These are phyloP conservation scores for Astrothelium subdiscretum DNA, from an alignment of 495 filamentous ascomycete species.

Conservation along the genomic window DNA sequence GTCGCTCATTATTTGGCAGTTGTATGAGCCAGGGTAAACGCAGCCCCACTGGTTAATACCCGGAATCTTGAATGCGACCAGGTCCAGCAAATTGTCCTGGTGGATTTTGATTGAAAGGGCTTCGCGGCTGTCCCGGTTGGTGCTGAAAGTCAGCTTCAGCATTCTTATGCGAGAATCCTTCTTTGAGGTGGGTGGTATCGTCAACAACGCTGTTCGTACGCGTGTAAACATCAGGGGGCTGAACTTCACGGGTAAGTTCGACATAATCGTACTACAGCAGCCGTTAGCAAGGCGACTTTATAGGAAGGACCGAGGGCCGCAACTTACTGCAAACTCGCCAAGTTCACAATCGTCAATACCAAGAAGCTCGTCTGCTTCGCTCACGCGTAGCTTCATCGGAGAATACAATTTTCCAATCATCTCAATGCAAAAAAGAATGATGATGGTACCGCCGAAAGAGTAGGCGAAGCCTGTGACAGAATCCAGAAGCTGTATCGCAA, in stretches of 20 bases:
- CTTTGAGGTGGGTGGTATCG: not conserved
- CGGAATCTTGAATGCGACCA: not conserved
- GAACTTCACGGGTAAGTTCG: constrained; percentile 75
- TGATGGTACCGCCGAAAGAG: constrained; percentile 72
- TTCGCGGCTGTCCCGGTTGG: not conserved
- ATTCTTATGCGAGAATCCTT: not conserved
- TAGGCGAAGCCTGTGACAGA: constrained; percentile 73
- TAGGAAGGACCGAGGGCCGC: not conserved
- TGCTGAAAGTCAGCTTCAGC: not conserved
- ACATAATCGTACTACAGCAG: constrained; percentile 74
- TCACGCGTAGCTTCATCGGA: constrained; percentile 65
- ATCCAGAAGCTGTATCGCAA: constrained; percentile 81
- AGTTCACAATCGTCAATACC: constrained; percentile 94
- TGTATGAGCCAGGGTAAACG: not conserved
- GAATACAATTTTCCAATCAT: constrained; percentile 82
- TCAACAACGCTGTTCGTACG: not conserved
- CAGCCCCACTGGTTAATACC: not conserved
- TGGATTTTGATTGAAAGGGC: constrained; percentile 1
- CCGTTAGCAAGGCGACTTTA: constrained; percentile 8
- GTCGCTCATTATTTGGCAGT: too few relatives aligned
- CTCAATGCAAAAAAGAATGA: constrained; percentile 49
- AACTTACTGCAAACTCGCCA: constrained; percentile 78
- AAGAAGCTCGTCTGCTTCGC: constrained; percentile 76
- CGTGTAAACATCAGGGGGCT: constrained; percentile 4
- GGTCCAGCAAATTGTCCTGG: not conserved